Base-by-base conservation (phyloP, 1,284 basidiomycete species). In the Baeospora myosura region DNA sequence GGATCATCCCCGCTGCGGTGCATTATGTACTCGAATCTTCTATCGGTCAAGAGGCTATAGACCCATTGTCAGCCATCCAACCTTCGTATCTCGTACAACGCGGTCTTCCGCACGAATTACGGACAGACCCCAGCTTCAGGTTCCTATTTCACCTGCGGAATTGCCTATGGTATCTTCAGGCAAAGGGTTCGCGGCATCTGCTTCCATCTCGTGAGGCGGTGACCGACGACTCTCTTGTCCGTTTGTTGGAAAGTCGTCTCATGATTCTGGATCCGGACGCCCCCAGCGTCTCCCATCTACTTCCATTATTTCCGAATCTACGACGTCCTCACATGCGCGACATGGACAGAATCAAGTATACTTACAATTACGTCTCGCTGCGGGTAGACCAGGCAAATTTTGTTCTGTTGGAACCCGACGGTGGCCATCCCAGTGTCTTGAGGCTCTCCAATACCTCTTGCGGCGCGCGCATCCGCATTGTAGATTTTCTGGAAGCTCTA, bases 1-100 rank as follows among this genome's bases (percentile, higher is more conserved):
- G 48, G 7, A 51, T 52, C 12, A 59, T 60, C 33, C 59, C 57
- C 37, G 45, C 48, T 12, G 52, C 73, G 10, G 59, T 82, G 16
- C 61, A 61, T 43, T 60, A 62, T 24, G 69, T 84, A 37, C 63
- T 86, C 32, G 55, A 61, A 42, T 61, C 62, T 40, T 77, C 78
- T 5, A 62, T 62, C 25, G 60, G 71, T 22, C 60, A 68, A n/a
- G 55, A 72, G 3, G 61, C 77, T 20, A 67, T 84, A 5, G 87
- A 91, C 55, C 81, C 83, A 17, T 67, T 84, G 26, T 88, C 87
- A 17, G 78, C 80, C 32, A 86, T 78, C 33, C 87, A 86, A 39
- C 85, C 86, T 3, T 87, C 86, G 1, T 88, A 80, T 54, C 69
- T 90, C 29, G 74, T 90, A 21, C 87, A 88, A 56, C 71, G 67